phyloP scores from a whole-genome alignment of 352 stramenopile species.

The Saprolegnia diclina region DNA sequence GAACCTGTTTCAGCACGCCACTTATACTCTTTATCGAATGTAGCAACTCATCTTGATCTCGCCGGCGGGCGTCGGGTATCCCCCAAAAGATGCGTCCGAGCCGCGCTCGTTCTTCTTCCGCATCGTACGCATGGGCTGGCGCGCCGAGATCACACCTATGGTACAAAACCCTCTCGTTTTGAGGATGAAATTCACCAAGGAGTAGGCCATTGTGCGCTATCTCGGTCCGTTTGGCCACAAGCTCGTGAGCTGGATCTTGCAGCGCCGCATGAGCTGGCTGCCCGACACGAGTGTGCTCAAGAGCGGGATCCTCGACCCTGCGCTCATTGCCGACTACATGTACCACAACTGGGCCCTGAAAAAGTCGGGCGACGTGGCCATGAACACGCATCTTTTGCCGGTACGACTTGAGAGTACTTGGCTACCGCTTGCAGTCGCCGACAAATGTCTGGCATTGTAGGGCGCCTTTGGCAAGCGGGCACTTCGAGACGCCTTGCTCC shows the following conservation, averaged over 20 bases:
- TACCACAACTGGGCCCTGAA: constrained; percentile 81
- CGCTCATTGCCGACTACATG: constrained; percentile 62
- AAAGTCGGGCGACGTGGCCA: constrained; percentile 57
- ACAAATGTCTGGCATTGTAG: constrained; percentile 25
- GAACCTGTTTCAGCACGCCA: neutral
- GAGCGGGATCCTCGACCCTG: constrained; percentile 59
- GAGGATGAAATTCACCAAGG: constrained; percentile 1
- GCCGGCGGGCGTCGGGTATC: constrained; percentile 43
- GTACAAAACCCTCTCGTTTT: constrained; percentile 28
- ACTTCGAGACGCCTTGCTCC: constrained; percentile 50
- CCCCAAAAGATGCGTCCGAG: constrained; percentile 39
- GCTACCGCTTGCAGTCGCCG: neutral
- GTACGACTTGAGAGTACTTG: constrained; percentile 30
- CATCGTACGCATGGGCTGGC: constrained; percentile 37
- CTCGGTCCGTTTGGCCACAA: constrained; percentile 49
- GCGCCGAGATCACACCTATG: constrained; percentile 65
- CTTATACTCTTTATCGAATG: neutral
- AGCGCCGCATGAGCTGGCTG: constrained; percentile 52
- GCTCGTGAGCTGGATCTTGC: constrained; percentile 54
- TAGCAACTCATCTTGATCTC: constrained; percentile 69
- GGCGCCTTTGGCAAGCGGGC: constrained; percentile 48
- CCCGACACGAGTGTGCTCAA: constrained; percentile 67
- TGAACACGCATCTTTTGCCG: constrained; percentile 72
- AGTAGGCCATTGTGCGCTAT: constrained; percentile 56
- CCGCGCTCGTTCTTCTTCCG: constrained; percentile 31